A percentile compares a stretch with the other conserved stretches of the same genome.
These are phyloP conservation scores for Halophytophthora polymorphica DNA, from an alignment of 352 stramenopile species.

Conservation along the genomic window DNA sequence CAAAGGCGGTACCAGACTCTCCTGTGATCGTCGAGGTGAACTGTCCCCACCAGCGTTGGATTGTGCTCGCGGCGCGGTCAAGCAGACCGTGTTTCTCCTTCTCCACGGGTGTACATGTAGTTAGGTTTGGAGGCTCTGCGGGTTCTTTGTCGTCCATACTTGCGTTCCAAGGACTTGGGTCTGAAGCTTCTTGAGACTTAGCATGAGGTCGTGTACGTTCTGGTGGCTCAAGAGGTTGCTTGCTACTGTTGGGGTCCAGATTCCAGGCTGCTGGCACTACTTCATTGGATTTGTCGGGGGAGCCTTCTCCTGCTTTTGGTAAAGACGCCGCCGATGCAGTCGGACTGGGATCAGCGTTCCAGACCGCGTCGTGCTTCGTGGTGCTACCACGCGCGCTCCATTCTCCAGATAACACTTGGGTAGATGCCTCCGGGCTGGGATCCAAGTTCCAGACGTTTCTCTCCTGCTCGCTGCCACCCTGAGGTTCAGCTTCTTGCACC, in stretches of 20 bases:
- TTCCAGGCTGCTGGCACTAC: constrained; percentile 8
- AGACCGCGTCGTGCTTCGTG: too few relatives aligned
- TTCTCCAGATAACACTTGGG: background rate
- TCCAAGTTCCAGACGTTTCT: constrained; percentile 15
- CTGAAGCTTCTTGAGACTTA: background rate
- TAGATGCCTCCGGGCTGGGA: background rate
- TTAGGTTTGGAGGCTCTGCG: background rate
- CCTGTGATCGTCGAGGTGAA: background rate
- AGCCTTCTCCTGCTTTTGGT: too few relatives aligned
- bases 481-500: too few relatives aligned
- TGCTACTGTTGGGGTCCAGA: constrained; percentile 12
- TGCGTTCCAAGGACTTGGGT: background rate
- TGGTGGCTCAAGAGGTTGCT: background rate
- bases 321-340: too few relatives aligned
- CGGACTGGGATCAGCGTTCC: too few relatives aligned
- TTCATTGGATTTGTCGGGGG: too few relatives aligned
- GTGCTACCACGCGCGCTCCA: too few relatives aligned
- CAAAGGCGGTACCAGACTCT: background rate
- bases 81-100: background rate
- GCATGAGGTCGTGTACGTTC: too few relatives aligned
- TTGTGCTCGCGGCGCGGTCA: background rate
- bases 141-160: background rate
- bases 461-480: background rate
- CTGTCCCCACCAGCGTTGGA: background rate
- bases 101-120: background rate